Evolutionary conservation across 768 basidiomycete species (phyloP), one percentile per base, ranked within the genome.

Genomic region (Mycena kentingensis): DNA sequence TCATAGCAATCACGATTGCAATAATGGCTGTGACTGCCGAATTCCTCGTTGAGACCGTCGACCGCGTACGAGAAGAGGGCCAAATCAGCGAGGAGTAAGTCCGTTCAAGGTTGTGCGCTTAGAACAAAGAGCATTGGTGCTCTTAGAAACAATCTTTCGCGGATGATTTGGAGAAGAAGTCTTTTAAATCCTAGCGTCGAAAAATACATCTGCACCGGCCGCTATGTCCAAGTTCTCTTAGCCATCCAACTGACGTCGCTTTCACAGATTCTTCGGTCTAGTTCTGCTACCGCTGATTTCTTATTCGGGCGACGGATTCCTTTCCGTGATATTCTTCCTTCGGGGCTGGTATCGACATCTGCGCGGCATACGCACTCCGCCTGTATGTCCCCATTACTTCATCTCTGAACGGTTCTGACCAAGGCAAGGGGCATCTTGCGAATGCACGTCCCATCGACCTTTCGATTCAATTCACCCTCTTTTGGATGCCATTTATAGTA

Each of bases 401-500:
- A n/a, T 34, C 4, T 42, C 22, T 4, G 3, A 12, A 51, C 49
- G 44, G 39, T 35, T 36, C 28, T 31, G 15, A 6, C 5, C 4
- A 24, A 21, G n/a, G 18, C 3, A 11, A 59, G 58, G 71, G 73
- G 5, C 75, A 77, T n/a, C 70, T 88, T 19, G 88, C 88, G 0
- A 81, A 81, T 62, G 85, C 77, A 1, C 77, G 82, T 21, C 83
- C 87, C 5, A 90, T 90, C 52, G 88, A 90, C 63, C 75, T 89
- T 39, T 84, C 83, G 61, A 88, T 90, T 51, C 88, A 90, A 61
- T 90, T 90, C 65, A 77, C 77, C 16, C 72, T 90, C 11, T 87
- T 88, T 67, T 90, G 88, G 88, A 85, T 85, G 80, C 88, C 88
- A 0, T 75, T 88, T 59, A 64, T 89, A 35, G 79, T 85, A 4